Conservation (phyloP, 116 monocot genomes). For the Zostera marina region DNA sequence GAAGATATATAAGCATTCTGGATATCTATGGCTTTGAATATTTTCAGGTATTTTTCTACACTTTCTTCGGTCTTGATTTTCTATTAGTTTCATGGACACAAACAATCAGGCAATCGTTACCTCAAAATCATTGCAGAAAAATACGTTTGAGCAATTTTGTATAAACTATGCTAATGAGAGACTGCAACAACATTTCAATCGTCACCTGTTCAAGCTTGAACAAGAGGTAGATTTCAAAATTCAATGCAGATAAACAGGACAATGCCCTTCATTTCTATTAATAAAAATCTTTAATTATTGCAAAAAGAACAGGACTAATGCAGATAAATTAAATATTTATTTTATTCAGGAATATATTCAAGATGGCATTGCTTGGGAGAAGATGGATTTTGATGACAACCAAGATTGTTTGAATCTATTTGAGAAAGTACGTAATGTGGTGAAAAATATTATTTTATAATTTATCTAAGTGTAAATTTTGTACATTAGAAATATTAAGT, state of each 20-base stretch:
- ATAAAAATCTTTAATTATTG: no score
- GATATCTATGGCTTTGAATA: constrained; percentile 90
- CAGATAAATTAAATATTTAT: not conserved
- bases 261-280: no score
- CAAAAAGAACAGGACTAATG: no score
- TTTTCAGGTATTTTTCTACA: constrained; percentile 37
- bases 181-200: constrained; percentile 77
- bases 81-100: not conserved
- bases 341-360: constrained; percentile 50
- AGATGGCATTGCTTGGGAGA: constrained; percentile 85
- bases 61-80: not conserved
- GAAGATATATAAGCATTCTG: constrained; percentile 73
- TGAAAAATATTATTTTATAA: not conserved
- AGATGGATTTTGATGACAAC: constrained; percentile 78
- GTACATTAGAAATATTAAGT: not conserved
- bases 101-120: not conserved
- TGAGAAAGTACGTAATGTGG: constrained; percentile 37
- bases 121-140: constrained; percentile 28
- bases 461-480: not conserved
- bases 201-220: constrained; percentile 73
- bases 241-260: not conserved
- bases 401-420: constrained; percentile 65
- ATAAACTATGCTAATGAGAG: constrained; percentile 90
- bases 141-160: constrained; percentile 82
- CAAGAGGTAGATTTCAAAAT: constrained; percentile 37